Base-by-base conservation (phyloP, 2,329 filamentous ascomycete species). In the Hysterium pulicare region DNA sequence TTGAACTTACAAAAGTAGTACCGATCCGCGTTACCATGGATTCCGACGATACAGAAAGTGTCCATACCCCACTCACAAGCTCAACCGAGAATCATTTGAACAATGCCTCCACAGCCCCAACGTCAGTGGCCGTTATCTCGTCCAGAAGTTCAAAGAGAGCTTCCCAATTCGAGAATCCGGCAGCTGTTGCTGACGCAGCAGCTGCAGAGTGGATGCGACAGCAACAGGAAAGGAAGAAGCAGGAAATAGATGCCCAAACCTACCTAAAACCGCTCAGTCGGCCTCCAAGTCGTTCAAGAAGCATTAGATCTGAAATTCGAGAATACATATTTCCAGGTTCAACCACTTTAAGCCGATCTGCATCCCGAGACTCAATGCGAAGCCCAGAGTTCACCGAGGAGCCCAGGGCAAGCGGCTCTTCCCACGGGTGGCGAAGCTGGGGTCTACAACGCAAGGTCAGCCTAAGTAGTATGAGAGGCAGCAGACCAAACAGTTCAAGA, bases 251-350 rank as follows among this genome's bases (percentile, higher is more conserved):
- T 9, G 47, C 52, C 2, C 52, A 61, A 10, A 49, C 56, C 17
- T 50, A 51, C 21, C 47, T 49, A 10, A 47, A 53, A 15, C 44
- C 53, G 2, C 48, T 58, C n/a, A 49, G 51, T 34, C 59, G 58
- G n/a, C 51, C 62, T 8, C 59, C 60, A 8, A 70, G 62, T 41
- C 59, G 66, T 34, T 48, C 55, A 7, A 59, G 59, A 20, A 71
- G 67, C 42, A 65, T 70, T 44, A 57, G 53, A 39, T 52, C 64
- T 13, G 63, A 64, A 13, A 62, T 72, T 36, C 66, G 58, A 40
- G 68, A 70, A 3, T 72, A 71, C 47, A 64, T 73, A 42, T 62
- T 69, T 31, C 68, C 70, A 1, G n/a, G n/a, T n/a, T n/a, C n/a
- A n/a, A n/a, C n/a, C n/a, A n/a, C n/a, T 45, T 36, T 63, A 47